These are phyloP conservation scores for Russula compacta DNA, from an alignment of 768 basidiomycete species.

Conservation along the genomic window DNA sequence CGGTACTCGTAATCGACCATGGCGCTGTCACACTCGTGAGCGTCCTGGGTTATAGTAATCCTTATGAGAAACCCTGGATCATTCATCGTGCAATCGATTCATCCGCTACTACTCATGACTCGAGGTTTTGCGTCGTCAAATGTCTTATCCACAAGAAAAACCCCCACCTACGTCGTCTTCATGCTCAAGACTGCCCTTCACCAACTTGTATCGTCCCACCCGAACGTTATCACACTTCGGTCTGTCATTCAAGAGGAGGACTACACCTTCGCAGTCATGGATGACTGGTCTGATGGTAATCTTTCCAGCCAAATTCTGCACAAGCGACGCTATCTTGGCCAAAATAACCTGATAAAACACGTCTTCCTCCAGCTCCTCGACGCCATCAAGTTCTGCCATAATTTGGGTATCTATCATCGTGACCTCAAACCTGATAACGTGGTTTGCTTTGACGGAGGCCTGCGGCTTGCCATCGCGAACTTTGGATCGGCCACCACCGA, in stretches of 20 bases:
- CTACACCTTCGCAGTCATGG: conserved; percentile 87
- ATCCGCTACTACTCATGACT: conserved; percentile 28
- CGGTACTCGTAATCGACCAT: conserved; percentile 79
- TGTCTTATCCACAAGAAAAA: conserved; percentile 60
- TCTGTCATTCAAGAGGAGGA: conserved; percentile 76
- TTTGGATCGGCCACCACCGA: conserved; percentile 93
- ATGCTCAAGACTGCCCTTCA: conserved; percentile 81
- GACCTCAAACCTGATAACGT: conserved; percentile 98
- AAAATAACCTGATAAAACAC: conserved; percentile 75
- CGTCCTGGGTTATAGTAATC: conserved; percentile 87
- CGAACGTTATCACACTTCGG: conserved; percentile 80
- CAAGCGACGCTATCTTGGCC: conserved; percentile 69
- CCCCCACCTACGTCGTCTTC: conserved; percentile 55
- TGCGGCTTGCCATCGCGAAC: conserved; percentile 79
- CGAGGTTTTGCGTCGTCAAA: conserved; percentile 79
- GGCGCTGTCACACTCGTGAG: conserved; percentile 74
- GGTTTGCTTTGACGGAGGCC: conserved; percentile 72
- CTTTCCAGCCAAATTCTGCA: conserved; percentile 86
- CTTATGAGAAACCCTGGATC: conserved; percentile 46
- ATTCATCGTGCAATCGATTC: conserved; percentile 82
- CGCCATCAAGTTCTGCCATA: conserved; percentile 89
- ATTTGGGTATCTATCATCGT: conserved; percentile 86
- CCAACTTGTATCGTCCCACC: conserved; percentile 62
- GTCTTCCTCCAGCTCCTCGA: conserved; percentile 92
- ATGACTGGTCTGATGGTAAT: conserved; percentile 86